Evolutionary conservation across 2,329 filamentous ascomycete species (phyloP).

Genomic region (Xylariaceae sp.): DNA sequence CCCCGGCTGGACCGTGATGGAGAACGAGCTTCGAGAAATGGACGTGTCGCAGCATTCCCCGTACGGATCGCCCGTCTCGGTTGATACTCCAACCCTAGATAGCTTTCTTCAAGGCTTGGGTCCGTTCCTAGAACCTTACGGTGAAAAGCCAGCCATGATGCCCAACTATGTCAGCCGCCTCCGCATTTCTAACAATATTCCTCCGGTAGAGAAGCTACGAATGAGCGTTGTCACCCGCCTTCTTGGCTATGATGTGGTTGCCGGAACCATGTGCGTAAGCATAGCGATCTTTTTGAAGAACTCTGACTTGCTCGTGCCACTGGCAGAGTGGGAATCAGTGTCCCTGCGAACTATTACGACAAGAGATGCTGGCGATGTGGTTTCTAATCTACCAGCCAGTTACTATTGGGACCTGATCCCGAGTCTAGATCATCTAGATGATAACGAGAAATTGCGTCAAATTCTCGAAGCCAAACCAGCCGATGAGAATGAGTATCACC

Average conservation of each 20-base stretch:
- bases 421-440: constrained; percentile 27
- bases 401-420: constrained; percentile 36
- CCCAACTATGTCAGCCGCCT: constrained; percentile 40
- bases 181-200: constrained; percentile 40
- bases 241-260: constrained; percentile 33
- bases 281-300: constrained; percentile 34
- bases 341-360: constrained; percentile 16
- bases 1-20: constrained; percentile 30
- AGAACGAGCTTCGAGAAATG: constrained; percentile 32
- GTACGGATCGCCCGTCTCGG: constrained; percentile 33
- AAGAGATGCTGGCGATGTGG: constrained; percentile 12
- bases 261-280: constrained; percentile 33
- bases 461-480: constrained; percentile 36
- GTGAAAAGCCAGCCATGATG: constrained; percentile 35
- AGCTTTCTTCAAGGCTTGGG: constrained; percentile 36
- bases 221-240: constrained; percentile 35
- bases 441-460: constrained; percentile 31
- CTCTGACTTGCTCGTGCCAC: constrained; percentile 19
- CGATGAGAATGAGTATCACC: background rate
- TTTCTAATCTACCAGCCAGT: constrained; percentile 32
- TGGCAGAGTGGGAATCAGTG: constrained; percentile 35
- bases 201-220: constrained; percentile 22
- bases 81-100: constrained; percentile 40
- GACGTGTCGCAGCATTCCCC: constrained; percentile 6
- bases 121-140: constrained; percentile 31